Conservation (phyloP, 2,329 filamentous ascomycete species). For the Botryosphaeria dothidea region DNA sequence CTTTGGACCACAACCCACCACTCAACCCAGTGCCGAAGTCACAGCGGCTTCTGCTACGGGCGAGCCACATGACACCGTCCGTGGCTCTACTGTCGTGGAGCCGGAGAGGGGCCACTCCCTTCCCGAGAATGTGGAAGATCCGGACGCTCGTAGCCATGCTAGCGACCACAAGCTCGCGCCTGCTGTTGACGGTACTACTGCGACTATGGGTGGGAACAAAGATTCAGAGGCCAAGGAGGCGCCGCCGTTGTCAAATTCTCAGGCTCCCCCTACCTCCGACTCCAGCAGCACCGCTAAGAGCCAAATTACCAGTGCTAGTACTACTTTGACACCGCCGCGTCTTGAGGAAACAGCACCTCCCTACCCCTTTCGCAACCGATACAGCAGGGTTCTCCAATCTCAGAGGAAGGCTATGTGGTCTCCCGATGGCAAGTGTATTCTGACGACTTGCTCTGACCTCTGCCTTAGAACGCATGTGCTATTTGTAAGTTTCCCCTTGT, state of each 20-base stretch:
- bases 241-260: neutral
- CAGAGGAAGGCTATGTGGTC: constrained; percentile 37
- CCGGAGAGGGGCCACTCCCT: no score
- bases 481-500: neutral
- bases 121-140: no score
- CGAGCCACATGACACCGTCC: neutral
- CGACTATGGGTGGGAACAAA: neutral
- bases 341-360: neutral
- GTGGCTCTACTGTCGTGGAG: no score
- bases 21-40: neutral
- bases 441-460: constrained; percentile 56
- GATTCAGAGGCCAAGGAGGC: neutral
- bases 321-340: neutral
- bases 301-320: no score
- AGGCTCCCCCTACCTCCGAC: neutral
- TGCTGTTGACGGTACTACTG: neutral
- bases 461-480: constrained; percentile 39
- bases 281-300: neutral
- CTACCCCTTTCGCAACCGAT: neutral
- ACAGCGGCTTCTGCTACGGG: neutral
- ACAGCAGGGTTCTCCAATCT: neutral
- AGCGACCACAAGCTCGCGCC: neutral
- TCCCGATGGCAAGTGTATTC: constrained; percentile 58
- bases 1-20: neutral
- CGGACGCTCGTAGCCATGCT: neutral